Evolutionary conservation across 768 basidiomycete genomes (phyloP), one percentile per base, ranked within the genome.

Genomic region (Chalciporus piperatus): DNA sequence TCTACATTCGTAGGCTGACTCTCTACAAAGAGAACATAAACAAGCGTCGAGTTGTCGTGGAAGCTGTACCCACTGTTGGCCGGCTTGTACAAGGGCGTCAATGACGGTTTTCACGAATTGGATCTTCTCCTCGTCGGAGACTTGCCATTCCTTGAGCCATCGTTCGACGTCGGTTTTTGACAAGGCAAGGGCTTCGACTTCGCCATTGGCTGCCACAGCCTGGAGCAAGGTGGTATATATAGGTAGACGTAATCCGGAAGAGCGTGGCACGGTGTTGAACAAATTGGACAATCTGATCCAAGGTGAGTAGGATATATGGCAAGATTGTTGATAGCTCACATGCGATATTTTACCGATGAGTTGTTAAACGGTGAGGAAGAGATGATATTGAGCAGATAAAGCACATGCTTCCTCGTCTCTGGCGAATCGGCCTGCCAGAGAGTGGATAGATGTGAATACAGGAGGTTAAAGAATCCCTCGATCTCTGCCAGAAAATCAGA

Each of bases 391-490:
- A 87, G 68, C 42, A 91, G 72, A 25, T 71, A 63, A 14, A 68
- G 62, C 40, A 85, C 60, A 58, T 78, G 77, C 47, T 75, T 66
- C 60, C 73, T 80, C n/a, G 74, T 74, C 66, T 85, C 82, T 16
- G 79, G 64, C 6, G 82, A 77, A 50, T 81, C 76, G 42, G 71
- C 54, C 7, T 81, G 69, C 69, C 81, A 85, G 22, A 88, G 71
- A 10, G 77, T 68, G 56, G 88, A 77, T 35, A 91, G 63, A 70
- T 92, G 88, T 3, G 89, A 79, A 61, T 81, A 86, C 39, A 92
- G 65, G 30, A 92, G 76, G 68, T 92, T 92, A 76, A 91, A 92
- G 69, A 92, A 92, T 17, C 91, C 91, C 71, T 92, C 89, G 56
- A 84, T 83, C 71, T 93, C 87, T 89, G 65, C 20, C 39, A 19